Evolutionary conservation across 805 yeast species (phyloP).

Genomic region (Kodamaea fukazawae): DNA sequence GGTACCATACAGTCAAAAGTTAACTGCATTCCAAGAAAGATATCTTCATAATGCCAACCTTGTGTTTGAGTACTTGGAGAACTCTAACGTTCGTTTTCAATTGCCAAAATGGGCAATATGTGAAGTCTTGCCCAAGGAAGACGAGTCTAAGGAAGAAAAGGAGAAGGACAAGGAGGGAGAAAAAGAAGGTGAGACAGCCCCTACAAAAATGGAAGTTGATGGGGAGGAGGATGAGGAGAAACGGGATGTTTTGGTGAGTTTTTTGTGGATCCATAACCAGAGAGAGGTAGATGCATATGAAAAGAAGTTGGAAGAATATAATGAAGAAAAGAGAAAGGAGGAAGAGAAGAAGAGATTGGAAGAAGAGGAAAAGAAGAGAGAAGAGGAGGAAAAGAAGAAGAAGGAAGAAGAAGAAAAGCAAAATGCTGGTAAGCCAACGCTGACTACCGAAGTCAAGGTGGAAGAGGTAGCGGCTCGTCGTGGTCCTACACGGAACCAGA

Average conservation of each 20-base stretch:
- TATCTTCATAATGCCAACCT: slow-evolving; percentile 67
- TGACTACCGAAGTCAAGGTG: slow-evolving; percentile 13
- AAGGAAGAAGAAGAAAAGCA: slow-evolving; percentile 18
- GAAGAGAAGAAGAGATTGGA: slow-evolving; percentile 16
- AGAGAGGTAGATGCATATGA: slow-evolving; percentile 48
- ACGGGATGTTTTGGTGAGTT: slow-evolving; percentile 47
- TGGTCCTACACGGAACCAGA: slow-evolving; percentile 10
- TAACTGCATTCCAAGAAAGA: slow-evolving; percentile 76
- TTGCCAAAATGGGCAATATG: slow-evolving; percentile 76
- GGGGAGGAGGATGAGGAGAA: slow-evolving; percentile 18
- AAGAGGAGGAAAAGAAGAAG: slow-evolving; percentile 25
- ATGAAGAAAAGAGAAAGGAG: slow-evolving; percentile 25
- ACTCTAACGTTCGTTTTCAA: slow-evolving; percentile 66
- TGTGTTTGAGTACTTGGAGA: slow-evolving; percentile 82
- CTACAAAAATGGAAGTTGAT: neutral
- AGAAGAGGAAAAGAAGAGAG: slow-evolving; percentile 22
- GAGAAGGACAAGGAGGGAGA: slow-evolving; percentile 19
- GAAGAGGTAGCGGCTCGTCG: slow-evolving; percentile 11
- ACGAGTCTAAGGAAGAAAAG: slow-evolving; percentile 11
- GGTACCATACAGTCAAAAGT: slow-evolving; percentile 48
- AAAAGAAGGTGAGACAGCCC: slow-evolving; percentile 25
- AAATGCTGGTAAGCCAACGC: slow-evolving; percentile 6
- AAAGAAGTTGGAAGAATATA: slow-evolving; percentile 26
- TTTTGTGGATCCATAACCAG: slow-evolving; percentile 50
- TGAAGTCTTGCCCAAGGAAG: slow-evolving; percentile 44